phyloP scores from a whole-genome alignment of 192 early-diverging fungal genomes.

The Geranomyces michiganensis region DNA sequence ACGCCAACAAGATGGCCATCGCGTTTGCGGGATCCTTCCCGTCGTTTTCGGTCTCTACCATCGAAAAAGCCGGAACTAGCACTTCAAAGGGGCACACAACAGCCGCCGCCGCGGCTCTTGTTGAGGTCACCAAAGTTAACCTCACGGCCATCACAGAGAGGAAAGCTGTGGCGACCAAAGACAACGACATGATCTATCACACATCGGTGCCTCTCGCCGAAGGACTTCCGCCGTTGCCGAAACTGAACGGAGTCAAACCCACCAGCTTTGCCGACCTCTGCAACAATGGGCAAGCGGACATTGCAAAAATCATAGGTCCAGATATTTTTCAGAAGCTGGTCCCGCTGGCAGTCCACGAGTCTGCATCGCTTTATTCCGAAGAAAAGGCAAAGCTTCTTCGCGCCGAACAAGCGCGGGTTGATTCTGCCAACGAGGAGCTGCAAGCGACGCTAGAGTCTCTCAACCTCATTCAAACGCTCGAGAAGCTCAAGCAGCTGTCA shows the following conservation, averaged over 20 bases:
- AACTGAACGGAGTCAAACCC: constrained; percentile 80
- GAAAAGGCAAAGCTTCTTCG: constrained; percentile 94
- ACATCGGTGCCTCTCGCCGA: constrained; percentile 79
- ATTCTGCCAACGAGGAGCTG: constrained; percentile 82
- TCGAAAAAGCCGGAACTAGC: constrained; percentile 46
- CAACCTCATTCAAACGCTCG: constrained; percentile 77
- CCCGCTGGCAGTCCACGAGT: constrained; percentile 92
- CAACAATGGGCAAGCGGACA: constrained; percentile 66
- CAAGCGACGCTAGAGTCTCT: constrained; percentile 82
- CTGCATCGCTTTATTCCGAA: constrained; percentile 91
- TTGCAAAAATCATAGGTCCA: constrained; percentile 82
- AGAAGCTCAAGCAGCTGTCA: constrained; percentile 70
- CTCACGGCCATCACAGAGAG: constrained; percentile 71
- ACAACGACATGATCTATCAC: constrained; percentile 98
- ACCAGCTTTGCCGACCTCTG: constrained; percentile 77
- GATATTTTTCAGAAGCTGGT: constrained; percentile 90
- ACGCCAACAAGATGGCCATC: constrained; percentile 77
- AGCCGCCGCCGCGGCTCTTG: constrained; percentile 71
- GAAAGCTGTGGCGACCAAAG: constrained; percentile 67
- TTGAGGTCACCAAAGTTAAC: constrained; percentile 73
- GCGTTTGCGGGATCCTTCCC: constrained; percentile 66
- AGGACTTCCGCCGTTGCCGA: constrained; percentile 79
- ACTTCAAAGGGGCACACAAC: constrained; percentile 35
- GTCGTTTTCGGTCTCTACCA: constrained; percentile 58
- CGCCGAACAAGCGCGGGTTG: constrained; percentile 74